Evolutionary conservation across 805 yeast species (phyloP), one percentile per base, ranked within the genome.

Genomic region (Metschnikowia matae): DNA sequence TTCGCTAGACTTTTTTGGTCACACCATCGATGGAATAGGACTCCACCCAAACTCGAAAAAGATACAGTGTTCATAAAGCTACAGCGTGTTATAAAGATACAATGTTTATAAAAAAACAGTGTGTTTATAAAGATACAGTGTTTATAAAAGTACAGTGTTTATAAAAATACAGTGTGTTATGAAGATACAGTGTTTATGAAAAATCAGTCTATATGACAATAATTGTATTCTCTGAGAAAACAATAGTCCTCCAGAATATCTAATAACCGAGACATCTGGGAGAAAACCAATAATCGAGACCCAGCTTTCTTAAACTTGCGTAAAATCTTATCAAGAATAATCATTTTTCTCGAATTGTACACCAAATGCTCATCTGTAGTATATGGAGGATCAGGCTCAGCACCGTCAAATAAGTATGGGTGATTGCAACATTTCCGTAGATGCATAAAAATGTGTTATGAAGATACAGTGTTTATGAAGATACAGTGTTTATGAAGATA

Each of bases 391-490:
- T 97, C 98, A 0, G 97, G 98, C 67, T 91, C 98, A 1, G 98
- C 99, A n/a, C 99, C 98, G 65, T 92, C 98, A 62, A 94, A 94
- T 48, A 92, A 71, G 67, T 94, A 92, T 0, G 98, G 98, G 69
- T 94, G 99, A 65, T 94, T 92, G 66, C 98, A 92, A 67, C 98
- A 92, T 67, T 92, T 92, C 62, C 98, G 79, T 56, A 92, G 75
- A 68, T 92, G 98, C 98, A 92, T 92, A 13, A 92, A 97, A 60
- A 92, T 92, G 63, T 92, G n/a, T n/a, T n/a, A n/a, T n/a, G n/a
- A n/a, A n/a, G n/a, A n/a, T n/a, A n/a, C n/a, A n/a, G n/a, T n/a
- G n/a, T n/a, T n/a, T n/a, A n/a, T n/a, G n/a, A n/a, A n/a, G n/a
- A n/a, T n/a, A n/a, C n/a, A n/a, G n/a, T n/a, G n/a, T n/a, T n/a